These are phyloP conservation scores for Elaeis guineensis DNA, from an alignment of 176 grass and related monocot species.

Conservation along the genomic window DNA sequence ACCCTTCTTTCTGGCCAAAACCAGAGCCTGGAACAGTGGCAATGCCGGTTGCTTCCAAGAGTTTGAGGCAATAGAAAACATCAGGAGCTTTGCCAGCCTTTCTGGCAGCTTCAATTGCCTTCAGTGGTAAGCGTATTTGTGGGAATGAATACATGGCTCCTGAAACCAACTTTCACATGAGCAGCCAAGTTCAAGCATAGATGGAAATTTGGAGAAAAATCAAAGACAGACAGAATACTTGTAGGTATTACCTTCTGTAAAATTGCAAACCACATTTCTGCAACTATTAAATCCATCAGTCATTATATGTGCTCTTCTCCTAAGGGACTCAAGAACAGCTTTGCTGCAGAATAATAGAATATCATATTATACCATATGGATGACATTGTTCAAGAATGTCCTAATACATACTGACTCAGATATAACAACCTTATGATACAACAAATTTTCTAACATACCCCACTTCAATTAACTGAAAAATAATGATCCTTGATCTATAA, in stretches of 20 bases:
- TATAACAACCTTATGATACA: no score
- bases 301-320: conserved; percentile 86
- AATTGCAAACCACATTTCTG: conserved; percentile 95
- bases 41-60: conserved; percentile 91
- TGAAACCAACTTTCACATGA: conserved; percentile 22
- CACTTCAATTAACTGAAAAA: no score
- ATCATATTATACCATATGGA: conserved; percentile 13
- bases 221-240: background rate
- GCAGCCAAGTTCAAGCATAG: background rate
- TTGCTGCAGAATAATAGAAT: conserved; percentile 49
- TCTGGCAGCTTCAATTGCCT: conserved; percentile 74
- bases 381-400: no score
- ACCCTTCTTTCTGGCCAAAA: conserved; percentile 98
- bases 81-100: conserved; percentile 74
- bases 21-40: conserved; percentile 97
- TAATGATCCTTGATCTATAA: no score
- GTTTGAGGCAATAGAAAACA: conserved; percentile 93
- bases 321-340: conserved; percentile 64
- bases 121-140: conserved; percentile 79
- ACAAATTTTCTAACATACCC: no score
- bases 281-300: conserved; percentile 98
- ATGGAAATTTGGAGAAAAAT: background rate
- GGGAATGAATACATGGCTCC: conserved; percentile 99
- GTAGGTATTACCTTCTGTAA: conserved; percentile 67
- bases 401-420: no score